Base-by-base conservation (phyloP, 2,329 filamentous ascomycete genomes). In the Fusarium pilosicola region DNA sequence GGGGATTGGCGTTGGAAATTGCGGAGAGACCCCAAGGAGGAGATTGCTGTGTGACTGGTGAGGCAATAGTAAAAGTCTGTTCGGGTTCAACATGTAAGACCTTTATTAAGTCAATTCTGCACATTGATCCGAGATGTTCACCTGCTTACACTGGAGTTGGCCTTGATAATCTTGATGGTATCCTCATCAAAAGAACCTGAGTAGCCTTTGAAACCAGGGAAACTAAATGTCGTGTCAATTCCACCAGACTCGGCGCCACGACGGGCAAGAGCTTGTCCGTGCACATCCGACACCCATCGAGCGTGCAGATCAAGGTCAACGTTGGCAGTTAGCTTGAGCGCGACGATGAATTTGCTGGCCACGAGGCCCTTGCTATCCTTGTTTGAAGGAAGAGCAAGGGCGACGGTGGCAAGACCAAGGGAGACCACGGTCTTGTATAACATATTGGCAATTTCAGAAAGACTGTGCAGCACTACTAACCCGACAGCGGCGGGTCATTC, bases 1-100 rank as follows among this genome's bases (percentile, higher is more conserved):
- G 63, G 2, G 70, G 70, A 0, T 72, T 57, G 41, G 68, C 59
- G 3, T 69, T 63, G 7, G 67, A 70, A 15, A 70, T 45, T 2
- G 65, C 59, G 1, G 65, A 69, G 0, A 70, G 59, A 20, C 59
- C 45, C 67, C 67, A 70, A 0, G 42, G 67, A 18, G 67, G 67
- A 9, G 15, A 51, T 22, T 59, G 30, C 18, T 68, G 62, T 9
- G 45, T 60, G 6, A 65, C 34, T 15, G 41, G 39, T 3, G 62
- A 52, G 1, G 62, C 20, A 1, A 55, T 20, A 7, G 39, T 55
- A 20, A 41, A 64, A 4, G 5, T 26, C 1, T 46, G 62, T 17
- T 65, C 62, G 22, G 39, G 62, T 5, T 65, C 62, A 1, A 65
- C 62, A 1, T 15, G 39, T 5, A 64, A 14, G 13, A 68, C 62